These are phyloP conservation scores for Fabrea salina DNA, from an alignment of 169 alveolate genomes.

Conservation along the genomic window DNA sequence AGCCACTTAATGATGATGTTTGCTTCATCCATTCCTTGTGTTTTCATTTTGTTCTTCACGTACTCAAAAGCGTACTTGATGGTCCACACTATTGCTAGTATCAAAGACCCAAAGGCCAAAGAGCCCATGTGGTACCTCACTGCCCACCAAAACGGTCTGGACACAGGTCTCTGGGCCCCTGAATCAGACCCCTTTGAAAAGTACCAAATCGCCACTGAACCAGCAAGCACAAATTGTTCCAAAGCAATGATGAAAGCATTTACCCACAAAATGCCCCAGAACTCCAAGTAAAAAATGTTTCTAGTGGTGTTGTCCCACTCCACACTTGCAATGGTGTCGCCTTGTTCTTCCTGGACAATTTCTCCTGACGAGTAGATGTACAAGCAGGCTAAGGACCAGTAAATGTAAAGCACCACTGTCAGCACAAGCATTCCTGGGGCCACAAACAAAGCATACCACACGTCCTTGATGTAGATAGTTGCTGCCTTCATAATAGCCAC, in stretches of 20 bases:
- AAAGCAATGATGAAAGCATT: constrained; percentile 82
- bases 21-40: background rate
- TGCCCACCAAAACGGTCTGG: constrained; percentile 69
- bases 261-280: constrained; percentile 81
- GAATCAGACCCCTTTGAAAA: constrained; percentile 37
- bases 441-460: constrained; percentile 52
- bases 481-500: constrained; percentile 80
- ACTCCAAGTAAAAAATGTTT: constrained; percentile 47
- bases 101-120: constrained; percentile 86
- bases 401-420: constrained; percentile 56
- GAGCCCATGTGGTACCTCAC: constrained; percentile 86
- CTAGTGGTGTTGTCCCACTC: constrained; percentile 22
- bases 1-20: background rate
- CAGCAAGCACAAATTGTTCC: constrained; percentile 79
- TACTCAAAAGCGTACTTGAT: constrained; percentile 55
- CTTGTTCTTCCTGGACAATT: background rate
- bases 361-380: constrained; percentile 9
- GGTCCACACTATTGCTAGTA: constrained; percentile 84
- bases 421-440: constrained; percentile 69
- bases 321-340: background rate
- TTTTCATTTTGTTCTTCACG: background rate
- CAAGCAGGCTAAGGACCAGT: background rate
- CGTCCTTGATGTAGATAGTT: constrained; percentile 61
- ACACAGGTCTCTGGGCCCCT: constrained; percentile 69
- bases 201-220: constrained; percentile 87